These are phyloP conservation scores for Penicillium goetzii DNA, from an alignment of 495 filamentous ascomycete species.

Conservation along the genomic window DNA sequence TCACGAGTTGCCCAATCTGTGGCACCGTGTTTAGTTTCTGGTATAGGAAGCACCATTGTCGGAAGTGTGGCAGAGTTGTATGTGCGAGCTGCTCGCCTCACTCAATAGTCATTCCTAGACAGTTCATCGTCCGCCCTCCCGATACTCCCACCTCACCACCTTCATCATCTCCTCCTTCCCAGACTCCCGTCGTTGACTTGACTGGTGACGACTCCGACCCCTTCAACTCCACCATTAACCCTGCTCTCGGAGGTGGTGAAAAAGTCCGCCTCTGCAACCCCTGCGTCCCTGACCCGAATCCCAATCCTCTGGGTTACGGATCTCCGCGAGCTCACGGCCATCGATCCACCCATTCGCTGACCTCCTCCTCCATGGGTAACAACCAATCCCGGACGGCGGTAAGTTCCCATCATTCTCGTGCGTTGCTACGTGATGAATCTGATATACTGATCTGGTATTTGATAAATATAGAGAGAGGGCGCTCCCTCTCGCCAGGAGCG, in stretches of 20 bases:
- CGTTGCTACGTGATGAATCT: not conserved
- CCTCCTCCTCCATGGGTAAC: conserved; percentile 26
- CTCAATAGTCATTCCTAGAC: conserved; percentile 89
- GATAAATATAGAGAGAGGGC: not conserved
- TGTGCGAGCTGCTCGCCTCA: conserved; percentile 92
- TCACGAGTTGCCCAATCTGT: conserved; percentile 81
- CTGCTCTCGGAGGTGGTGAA: conserved; percentile 74
- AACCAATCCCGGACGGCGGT: conserved; percentile 10
- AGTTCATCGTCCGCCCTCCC: conserved; percentile 89
- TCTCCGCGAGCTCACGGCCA: conserved; percentile 33
- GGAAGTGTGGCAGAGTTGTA: conserved; percentile 94
- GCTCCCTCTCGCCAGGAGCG: conserved; percentile 23
- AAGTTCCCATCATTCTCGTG: conserved; percentile 5
- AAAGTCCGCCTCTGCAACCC: conserved; percentile 92
- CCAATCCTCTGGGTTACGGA: conserved; percentile 55
- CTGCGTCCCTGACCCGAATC: conserved; percentile 91
- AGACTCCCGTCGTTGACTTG: conserved; percentile 42
- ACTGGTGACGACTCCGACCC: conserved; percentile 42
- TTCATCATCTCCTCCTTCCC: conserved; percentile 24
- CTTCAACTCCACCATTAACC: conserved; percentile 42
- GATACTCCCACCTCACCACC: conserved; percentile 36
- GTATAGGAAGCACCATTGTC: conserved; percentile 91
- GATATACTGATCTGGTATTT: not conserved
- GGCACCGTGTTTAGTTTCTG: conserved; percentile 77
- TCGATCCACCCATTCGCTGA: conserved; percentile 30